Evolutionary conservation across 163 green algal genomes (phyloP), one percentile per base, ranked within the genome.

Genomic region (Volvox carteri): DNA sequence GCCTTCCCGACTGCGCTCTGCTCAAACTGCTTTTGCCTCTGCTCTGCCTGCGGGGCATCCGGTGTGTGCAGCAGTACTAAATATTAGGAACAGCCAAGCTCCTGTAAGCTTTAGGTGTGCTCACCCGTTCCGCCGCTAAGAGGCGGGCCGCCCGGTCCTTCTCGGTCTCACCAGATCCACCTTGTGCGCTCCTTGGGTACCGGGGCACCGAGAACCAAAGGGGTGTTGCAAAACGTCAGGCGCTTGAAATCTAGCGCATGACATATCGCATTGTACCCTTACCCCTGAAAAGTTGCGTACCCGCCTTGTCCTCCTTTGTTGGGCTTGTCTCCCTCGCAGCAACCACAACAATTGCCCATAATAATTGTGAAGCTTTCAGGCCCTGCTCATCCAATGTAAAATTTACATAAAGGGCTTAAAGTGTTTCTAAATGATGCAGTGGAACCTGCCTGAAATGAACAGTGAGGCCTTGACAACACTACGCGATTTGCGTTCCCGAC

Each of bases 1-100:
- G 89, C 89, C 8, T 77, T 80, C 19, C 89, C 89, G n/a, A 90
- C 89, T 19, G 89, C 78, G 54, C 85, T 92, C 3, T 56, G 52
- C 78, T 90, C 89, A 86, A 92, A 92, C 30, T 92, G 78, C 30
- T 84, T 65, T 41, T 92, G 89, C 37, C 89, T 75, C 28, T 77
- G 19, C 0, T 70, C 85, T 21, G 89, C 89, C 89, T 92, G 89
- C 50, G 58, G 67, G 67, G 33, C 12, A 74, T 74, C 8, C 28
- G 5, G 2, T 41, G 30, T n/a, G n/a, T n/a, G n/a, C n/a, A n/a
- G n/a, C n/a, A n/a, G n/a, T n/a, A n/a, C n/a, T n/a, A n/a, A n/a
- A n/a, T n/a, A n/a, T n/a, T n/a, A n/a, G n/a, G n/a, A n/a, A n/a
- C n/a, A n/a, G n/a, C n/a, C n/a, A n/a, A n/a, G n/a, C n/a, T n/a